Evolutionary conservation across 208 protist species (phyloP), one percentile per base, ranked within the genome.

Genomic region (Trypanosoma brucei): DNA sequence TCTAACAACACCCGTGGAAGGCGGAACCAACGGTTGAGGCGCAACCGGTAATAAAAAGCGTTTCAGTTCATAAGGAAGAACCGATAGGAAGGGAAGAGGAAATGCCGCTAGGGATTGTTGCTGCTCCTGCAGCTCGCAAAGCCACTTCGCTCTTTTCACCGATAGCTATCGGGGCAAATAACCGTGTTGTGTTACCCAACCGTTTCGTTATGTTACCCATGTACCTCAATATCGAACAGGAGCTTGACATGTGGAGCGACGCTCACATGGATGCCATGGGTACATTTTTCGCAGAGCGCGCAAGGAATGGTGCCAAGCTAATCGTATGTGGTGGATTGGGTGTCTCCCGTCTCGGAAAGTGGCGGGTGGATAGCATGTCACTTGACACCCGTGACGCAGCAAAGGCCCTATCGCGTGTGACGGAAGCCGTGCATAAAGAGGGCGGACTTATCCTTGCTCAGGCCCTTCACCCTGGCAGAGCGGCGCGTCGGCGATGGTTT

Each of bases 401-500:
- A 33, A 79, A 76, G 57, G 62, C 76, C 6, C 78, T 97, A 36
- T 78, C 62, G 13, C 67, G 64, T 13, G 91, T 97, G 31, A 98
- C 93, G 3, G n/a, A 65, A 0, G 89, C 91, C 0, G 87, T 97
- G 13, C 94, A 97, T 68, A 22, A 50, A 31, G 83, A 96, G 57
- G 93, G 86, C 5, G 84, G 88, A 3, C 83, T 89, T 70, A 86
- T 97, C 31, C 68, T 94, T 3, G 95, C 96, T 35, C 94, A 98
- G 76, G 93, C 96, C 35, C 83, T 97, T 53, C 93, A 98, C 77
- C 68, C 82, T 2, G 95, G 95, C 0, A 81, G 94, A 6, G 88
- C 92, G 5, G 79, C 86, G 4, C 78, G 86, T n/a, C 70, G 75
- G 31, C 55, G 63, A 0, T 73, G 65, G 50, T 81, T 73, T 42